Conservation (phyloP, 495 filamentous ascomycete genomes). For the Cairneyella variabilis region DNA sequence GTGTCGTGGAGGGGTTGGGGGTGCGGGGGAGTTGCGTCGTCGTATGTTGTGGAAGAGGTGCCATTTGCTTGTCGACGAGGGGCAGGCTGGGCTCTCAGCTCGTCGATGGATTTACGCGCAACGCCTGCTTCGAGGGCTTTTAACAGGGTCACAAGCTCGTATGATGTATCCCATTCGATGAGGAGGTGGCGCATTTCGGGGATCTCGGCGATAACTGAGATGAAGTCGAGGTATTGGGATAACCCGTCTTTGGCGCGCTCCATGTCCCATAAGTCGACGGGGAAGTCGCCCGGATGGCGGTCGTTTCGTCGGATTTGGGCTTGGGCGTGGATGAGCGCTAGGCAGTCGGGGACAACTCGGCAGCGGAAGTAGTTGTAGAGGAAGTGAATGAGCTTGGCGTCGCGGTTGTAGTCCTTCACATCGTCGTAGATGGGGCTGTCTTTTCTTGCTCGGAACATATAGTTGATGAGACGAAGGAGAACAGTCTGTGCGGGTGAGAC, state of each 20-base stretch:
- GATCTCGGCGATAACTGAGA: slow-evolving; percentile 83
- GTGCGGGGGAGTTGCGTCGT: slow-evolving; percentile 20
- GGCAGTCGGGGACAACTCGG: slow-evolving; percentile 86
- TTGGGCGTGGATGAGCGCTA: slow-evolving; percentile 88
- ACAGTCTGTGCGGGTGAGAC: slow-evolving; percentile 93
- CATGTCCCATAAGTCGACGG: slow-evolving; percentile 95
- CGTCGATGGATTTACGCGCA: slow-evolving; percentile 60
- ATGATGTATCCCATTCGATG: slow-evolving; percentile 82
- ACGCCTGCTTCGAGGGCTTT: slow-evolving; percentile 84
- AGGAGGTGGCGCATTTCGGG: slow-evolving; percentile 56
- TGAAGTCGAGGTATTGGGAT: slow-evolving; percentile 89
- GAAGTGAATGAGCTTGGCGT: slow-evolving; percentile 70
- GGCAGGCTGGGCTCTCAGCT: slow-evolving; percentile 29
- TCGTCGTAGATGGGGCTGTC: slow-evolving; percentile 52
- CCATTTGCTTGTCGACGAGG: slow-evolving; percentile 23
- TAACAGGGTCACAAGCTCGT: slow-evolving; percentile 78
- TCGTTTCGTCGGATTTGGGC: slow-evolving; percentile 73
- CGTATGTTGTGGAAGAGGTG: slow-evolving; percentile 21
- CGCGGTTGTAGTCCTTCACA: slow-evolving; percentile 41
- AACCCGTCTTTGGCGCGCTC: slow-evolving; percentile 81
- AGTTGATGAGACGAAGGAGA: slow-evolving; percentile 81
- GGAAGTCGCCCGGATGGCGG: slow-evolving; percentile 69
- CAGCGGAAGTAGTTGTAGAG: slow-evolving; percentile 88
- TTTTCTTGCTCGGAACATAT: slow-evolving; percentile 73
- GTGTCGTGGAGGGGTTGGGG: slow-evolving; percentile 52